These are phyloP conservation scores for Rhizopus stolonifer DNA, from an alignment of 371 early-diverging fungal genomes.

Conservation along the genomic window DNA sequence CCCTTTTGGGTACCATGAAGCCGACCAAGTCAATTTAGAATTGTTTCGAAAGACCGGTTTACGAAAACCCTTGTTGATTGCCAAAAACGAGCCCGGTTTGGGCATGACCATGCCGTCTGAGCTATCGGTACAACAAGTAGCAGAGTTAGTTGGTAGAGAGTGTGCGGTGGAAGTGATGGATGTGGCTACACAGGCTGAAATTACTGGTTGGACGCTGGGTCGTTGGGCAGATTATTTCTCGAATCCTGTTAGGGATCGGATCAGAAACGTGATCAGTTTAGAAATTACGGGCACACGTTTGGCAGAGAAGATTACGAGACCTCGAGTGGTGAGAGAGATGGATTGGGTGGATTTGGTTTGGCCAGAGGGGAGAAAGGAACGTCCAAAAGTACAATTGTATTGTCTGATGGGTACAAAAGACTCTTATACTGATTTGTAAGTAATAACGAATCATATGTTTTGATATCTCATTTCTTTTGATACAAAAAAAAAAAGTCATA, in stretches of 20 bases:
- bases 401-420: conserved; percentile 90
- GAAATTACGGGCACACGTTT: conserved; percentile 80
- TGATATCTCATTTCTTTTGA: background rate
- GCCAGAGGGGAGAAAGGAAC: conserved; percentile 70
- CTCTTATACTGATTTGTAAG: conserved; percentile 88
- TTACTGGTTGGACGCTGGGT: conserved; percentile 74
- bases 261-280: conserved; percentile 86
- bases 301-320: conserved; percentile 64
- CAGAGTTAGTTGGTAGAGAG: conserved; percentile 64
- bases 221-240: conserved; percentile 83
- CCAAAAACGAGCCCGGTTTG: conserved; percentile 55
- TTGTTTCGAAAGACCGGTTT: conserved; percentile 58
- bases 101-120: conserved; percentile 73
- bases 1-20: conserved; percentile 56
- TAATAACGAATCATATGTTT: background rate
- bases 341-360: conserved; percentile 88
- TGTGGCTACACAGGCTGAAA: conserved; percentile 82
- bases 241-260: conserved; percentile 59
- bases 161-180: conserved; percentile 71
- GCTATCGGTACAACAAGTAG: conserved; percentile 70
- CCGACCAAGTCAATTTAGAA: conserved; percentile 54
- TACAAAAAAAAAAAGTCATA: no score
- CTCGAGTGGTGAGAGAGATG: conserved; percentile 77
- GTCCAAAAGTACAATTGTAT: conserved; percentile 85
- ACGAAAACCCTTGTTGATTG: conserved; percentile 63